Evolutionary conservation across 202 grass and related monocot species (phyloP).

Genomic region (Hordeum pubiflorum): DNA sequence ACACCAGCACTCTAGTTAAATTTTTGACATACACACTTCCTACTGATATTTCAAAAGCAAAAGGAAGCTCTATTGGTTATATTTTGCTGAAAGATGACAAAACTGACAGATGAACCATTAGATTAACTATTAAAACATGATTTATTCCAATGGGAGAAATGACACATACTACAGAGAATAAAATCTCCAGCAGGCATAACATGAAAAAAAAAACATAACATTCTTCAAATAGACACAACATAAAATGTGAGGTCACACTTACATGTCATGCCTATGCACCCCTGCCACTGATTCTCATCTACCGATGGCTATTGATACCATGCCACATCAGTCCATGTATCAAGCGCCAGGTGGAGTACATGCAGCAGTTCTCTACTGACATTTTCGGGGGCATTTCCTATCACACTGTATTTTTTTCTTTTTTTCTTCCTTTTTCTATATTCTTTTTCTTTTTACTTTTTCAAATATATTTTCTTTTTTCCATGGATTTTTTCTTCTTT

Average conservation of each 20-base stretch:
- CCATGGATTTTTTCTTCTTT: conserved; percentile 1
- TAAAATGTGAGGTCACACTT: conserved; percentile 35
- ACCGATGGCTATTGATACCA: conserved; percentile 35
- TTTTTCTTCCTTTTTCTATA: neutral
- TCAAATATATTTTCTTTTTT: conserved; percentile 19
- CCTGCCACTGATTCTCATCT: conserved; percentile 30
- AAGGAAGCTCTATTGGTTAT: neutral
- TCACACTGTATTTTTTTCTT: neutral
- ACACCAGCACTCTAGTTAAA: neutral
- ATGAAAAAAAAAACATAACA: neutral
- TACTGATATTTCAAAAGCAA: neutral
- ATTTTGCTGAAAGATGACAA: neutral
- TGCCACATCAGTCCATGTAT: conserved; percentile 28
- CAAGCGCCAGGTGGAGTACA: conserved; percentile 18
- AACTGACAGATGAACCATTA: neutral
- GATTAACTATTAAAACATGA: neutral
- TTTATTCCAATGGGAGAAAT: neutral
- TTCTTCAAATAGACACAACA: conserved; percentile 1
- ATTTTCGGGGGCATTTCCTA: conserved; percentile 22
- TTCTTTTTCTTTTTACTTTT: conserved; percentile 21
- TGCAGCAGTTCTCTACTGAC: conserved; percentile 13
- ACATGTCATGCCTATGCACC: conserved; percentile 43
- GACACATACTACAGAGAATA: neutral
- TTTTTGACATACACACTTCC: neutral
- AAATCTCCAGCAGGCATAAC: neutral